These are phyloP conservation scores for Paradendryphiella salina DNA, from an alignment of 2,329 filamentous ascomycete genomes.

Conservation along the genomic window DNA sequence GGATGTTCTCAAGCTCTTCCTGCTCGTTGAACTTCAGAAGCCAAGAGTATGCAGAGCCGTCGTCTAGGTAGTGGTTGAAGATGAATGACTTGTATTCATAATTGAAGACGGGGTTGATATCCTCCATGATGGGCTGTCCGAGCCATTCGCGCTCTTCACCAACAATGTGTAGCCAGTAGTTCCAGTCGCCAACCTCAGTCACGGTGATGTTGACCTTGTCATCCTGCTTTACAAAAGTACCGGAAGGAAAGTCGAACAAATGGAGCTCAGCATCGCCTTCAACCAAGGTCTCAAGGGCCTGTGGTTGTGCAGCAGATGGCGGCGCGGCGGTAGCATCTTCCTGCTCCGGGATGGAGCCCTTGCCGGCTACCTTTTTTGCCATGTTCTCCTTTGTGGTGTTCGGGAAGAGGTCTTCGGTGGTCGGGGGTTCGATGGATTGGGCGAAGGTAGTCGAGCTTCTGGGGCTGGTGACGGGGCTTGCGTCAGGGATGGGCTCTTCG, in stretches of 20 bases:
- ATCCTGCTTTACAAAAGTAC: conserved; percentile 83
- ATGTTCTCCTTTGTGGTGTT: conserved; percentile 49
- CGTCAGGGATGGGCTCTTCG: conserved; percentile 63
- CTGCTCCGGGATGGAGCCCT: conserved; percentile 35
- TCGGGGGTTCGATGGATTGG: conserved; percentile 34
- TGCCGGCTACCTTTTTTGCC: conserved; percentile 47
- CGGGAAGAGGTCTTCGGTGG: conserved; percentile 42
- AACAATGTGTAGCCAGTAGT: conserved; percentile 91
- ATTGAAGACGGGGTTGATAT: conserved; percentile 98
- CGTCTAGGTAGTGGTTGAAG: conserved; percentile 91
- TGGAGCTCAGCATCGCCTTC: conserved; percentile 83
- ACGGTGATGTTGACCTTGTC: conserved; percentile 75
- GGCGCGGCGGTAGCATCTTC: conserved; percentile 62
- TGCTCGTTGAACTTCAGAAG: conserved; percentile 89
- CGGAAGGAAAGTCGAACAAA: conserved; percentile 86
- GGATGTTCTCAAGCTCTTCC: conserved; percentile 78
- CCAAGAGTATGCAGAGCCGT: conserved; percentile 94
- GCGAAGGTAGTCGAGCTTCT: conserved; percentile 42
- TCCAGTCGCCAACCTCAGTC: conserved; percentile 84
- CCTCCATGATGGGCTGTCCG: conserved; percentile 79
- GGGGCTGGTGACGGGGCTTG: conserved; percentile 60
- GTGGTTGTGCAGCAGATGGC: conserved; percentile 64
- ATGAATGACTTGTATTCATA: conserved; percentile 99
- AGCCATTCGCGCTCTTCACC: conserved; percentile 80
- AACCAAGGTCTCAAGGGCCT: conserved; percentile 71